phyloP scores from a whole-genome alignment of 2,329 filamentous ascomycete species.

The Pseudogymnoascus verrucosus region DNA sequence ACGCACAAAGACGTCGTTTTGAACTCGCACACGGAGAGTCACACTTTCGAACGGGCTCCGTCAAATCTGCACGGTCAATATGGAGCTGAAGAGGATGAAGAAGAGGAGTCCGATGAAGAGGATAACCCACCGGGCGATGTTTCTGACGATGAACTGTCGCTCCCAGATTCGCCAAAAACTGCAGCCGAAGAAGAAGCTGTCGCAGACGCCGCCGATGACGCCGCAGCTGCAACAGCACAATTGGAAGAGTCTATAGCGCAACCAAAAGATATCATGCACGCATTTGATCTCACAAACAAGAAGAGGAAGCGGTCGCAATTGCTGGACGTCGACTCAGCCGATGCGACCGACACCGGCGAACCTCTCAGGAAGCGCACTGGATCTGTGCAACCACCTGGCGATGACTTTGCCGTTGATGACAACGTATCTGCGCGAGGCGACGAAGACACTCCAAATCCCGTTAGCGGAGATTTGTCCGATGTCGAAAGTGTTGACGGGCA shows the following conservation, averaged over 20 bases:
- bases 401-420: conserved; percentile 39
- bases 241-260: conserved; percentile 18
- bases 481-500: conserved; percentile 32
- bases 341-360: conserved; percentile 29
- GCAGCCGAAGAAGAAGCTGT: conserved; percentile 33
- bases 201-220: conserved; percentile 18
- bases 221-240: conserved; percentile 28
- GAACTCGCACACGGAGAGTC: conserved; percentile 45
- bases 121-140: conserved; percentile 5
- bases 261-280: conserved; percentile 7
- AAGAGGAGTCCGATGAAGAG: conserved; percentile 29
- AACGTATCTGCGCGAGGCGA: conserved; percentile 36
- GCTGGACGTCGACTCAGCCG: conserved; percentile 24
- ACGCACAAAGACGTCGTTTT: conserved; percentile 52
- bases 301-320: conserved; percentile 32
- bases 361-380: conserved; percentile 44
- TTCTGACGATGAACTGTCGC: conserved; percentile 13
- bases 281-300: conserved; percentile 24
- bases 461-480: conserved; percentile 26
- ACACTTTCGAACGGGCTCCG: conserved; percentile 57
- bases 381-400: conserved; percentile 35
- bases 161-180: conserved; percentile 29
- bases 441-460: conserved; percentile 26
- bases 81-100: conserved; percentile 33
- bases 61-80: conserved; percentile 65